Evolutionary conservation across 768 basidiomycete genomes (phyloP).

Genomic region (Cystofilobasidium ferigula): DNA sequence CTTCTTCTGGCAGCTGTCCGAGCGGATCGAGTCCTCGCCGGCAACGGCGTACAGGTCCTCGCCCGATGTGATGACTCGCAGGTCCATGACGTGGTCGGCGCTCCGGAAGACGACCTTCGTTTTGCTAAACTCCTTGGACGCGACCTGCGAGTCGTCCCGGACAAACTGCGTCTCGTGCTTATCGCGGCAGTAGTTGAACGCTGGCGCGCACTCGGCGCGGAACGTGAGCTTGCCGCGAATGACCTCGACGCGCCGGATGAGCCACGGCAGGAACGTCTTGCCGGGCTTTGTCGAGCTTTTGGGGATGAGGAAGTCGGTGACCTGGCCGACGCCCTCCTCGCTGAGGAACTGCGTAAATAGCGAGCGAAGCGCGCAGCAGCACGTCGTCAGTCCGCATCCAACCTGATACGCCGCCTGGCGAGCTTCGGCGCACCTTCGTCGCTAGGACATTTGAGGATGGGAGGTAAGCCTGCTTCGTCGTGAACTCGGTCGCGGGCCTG

Average conservation of each 20-base stretch:
- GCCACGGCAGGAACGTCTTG: constrained; percentile 33
- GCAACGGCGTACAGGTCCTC: constrained; percentile 27
- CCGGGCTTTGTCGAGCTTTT: constrained; percentile 26
- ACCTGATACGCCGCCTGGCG: neutral
- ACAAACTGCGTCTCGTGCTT: constrained; percentile 51
- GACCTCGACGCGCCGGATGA: constrained; percentile 45
- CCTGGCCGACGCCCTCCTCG: constrained; percentile 70
- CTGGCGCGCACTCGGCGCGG: constrained; percentile 75
- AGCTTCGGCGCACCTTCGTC: constrained; percentile 49
- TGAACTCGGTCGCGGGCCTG: constrained; percentile 49
- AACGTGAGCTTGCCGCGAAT: constrained; percentile 73
- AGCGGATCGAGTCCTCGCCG: constrained; percentile 42
- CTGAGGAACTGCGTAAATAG: constrained; percentile 59
- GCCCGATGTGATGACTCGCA: constrained; percentile 19
- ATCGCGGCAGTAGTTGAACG: constrained; percentile 85
- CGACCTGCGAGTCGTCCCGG: constrained; percentile 38
- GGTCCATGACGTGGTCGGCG: constrained; percentile 34
- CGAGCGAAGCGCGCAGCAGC: neutral
- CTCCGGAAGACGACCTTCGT: constrained; percentile 42
- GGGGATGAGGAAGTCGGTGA: constrained; percentile 53
- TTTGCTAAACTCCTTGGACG: constrained; percentile 38
- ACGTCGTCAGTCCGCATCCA: neutral
- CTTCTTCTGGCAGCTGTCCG: constrained; percentile 47
- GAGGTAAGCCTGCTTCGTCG: constrained; percentile 36
- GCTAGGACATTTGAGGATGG: constrained; percentile 53